These are phyloP conservation scores for Clohesyomyces aquaticus DNA, from an alignment of 495 filamentous ascomycete genomes.

Conservation along the genomic window DNA sequence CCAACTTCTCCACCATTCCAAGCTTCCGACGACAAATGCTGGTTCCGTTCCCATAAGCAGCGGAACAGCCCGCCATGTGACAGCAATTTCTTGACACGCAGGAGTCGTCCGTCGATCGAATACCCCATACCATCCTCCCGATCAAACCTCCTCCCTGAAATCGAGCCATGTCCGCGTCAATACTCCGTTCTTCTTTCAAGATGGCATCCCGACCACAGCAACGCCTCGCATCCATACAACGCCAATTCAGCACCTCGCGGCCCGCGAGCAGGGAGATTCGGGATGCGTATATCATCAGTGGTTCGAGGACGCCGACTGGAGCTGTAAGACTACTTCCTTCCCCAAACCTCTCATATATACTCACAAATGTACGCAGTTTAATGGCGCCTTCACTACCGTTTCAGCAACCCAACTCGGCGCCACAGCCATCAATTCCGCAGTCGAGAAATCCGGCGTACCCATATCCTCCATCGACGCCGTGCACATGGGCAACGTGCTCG, in stretches of 20 bases:
- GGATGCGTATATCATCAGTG: conserved; percentile 90
- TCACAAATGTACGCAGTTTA: conserved; percentile 66
- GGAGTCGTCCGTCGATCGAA: conserved; percentile 8
- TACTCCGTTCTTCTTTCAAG: conserved; percentile 22
- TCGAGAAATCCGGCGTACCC: conserved; percentile 80
- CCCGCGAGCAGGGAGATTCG: conserved; percentile 64
- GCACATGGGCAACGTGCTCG: conserved; percentile 97
- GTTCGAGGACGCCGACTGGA: conserved; percentile 81
- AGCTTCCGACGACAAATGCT: conserved; percentile 13
- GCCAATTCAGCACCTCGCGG: conserved; percentile 35
- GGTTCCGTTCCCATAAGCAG: conserved; percentile 12
- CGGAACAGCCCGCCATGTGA: conserved; percentile 29
- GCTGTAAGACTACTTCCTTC: conserved; percentile 60
- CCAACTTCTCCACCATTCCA: conserved; percentile 10
- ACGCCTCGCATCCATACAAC: conserved; percentile 33
- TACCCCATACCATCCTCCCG: conserved; percentile 4
- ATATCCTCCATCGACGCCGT: conserved; percentile 78
- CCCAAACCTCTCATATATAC: neutral
- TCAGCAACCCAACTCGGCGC: conserved; percentile 85
- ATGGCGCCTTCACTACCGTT: conserved; percentile 80
- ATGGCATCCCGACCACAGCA: conserved; percentile 36
- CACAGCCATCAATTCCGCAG: conserved; percentile 83
- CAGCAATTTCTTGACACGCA: conserved; percentile 14
- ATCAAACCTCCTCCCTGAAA: neutral
- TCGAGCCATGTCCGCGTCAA: conserved; percentile 27